Base-by-base conservation (phyloP, 2,329 filamentous ascomycete species). In the Hypomyces rosellus region DNA sequence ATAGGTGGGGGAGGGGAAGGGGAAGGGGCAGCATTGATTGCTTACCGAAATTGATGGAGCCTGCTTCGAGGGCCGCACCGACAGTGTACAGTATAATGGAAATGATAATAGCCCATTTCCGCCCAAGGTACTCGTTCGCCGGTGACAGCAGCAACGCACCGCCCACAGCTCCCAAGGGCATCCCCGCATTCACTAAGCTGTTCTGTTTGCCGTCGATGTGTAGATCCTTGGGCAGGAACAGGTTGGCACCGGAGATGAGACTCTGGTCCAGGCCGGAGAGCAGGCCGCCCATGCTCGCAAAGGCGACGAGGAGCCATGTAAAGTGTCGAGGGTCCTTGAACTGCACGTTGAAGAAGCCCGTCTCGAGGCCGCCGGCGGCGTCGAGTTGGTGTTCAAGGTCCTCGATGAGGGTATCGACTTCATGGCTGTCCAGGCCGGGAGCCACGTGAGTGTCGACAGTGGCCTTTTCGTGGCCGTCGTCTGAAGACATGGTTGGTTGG, bases 211-310 rank as follows among this genome's bases (percentile, higher is more conserved):
- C 67, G 4, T 75, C 69, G 33, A 88, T 72, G 20, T 69, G 61
- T 1, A 88, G 70, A 41, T 82, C 81, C 0, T 63, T 56, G 3
- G 85, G 85, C 41, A 88, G 70, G 62, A 78, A 85, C 4, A 88
- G 70, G 59, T 85, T 84, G 45, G 85, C 85, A 47, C 85, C 85
- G 12, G 78, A 84, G 59, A 89, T 89, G 50, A 88, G 71, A 42
- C 81, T 85, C 66, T 89, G 85, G 61, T 89, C 85, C 16, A 89
- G 74, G 53, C 85, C 85, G 1, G 82, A 86, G 1, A 88, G 76
- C 18, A 89, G 70, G 62, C 85, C 85, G 45, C 85, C 85, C 82
- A 88, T 86, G 14, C 81, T 85, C n/a, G 85, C 85, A 58, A 88
- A 88, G 1, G 75, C 80, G 41, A 86, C 82, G 13, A 87, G 74